These are phyloP conservation scores for Dendrobium officinale DNA, from an alignment of 106 monocot species.

Conservation along the genomic window DNA sequence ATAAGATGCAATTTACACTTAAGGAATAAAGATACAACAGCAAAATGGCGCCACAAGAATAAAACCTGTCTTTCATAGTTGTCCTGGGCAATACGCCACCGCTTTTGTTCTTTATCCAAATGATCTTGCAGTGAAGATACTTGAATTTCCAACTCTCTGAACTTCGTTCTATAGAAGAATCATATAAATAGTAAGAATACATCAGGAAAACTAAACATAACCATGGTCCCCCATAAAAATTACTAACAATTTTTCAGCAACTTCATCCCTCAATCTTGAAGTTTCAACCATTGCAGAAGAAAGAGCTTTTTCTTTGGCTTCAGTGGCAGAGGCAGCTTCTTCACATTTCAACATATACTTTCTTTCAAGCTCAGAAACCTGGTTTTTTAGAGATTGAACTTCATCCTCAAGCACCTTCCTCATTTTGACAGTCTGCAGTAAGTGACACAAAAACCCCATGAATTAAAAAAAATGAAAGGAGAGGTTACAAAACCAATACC, in stretches of 20 bases:
- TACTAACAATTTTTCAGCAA: conserved; percentile 49
- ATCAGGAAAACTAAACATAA: not conserved
- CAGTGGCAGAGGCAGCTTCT: conserved; percentile 54
- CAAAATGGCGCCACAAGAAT: too few relatives aligned
- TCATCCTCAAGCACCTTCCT: conserved; percentile 64
- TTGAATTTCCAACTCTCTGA: conserved; percentile 41
- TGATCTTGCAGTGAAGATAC: conserved; percentile 47
- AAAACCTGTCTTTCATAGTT: conserved; percentile 98
- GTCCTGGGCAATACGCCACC: conserved; percentile 81
- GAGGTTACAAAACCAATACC: not conserved
- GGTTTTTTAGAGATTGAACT: conserved; percentile 40
- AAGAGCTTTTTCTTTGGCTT: conserved; percentile 64
- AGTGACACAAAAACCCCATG: not conserved
- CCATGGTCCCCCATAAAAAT: not conserved
- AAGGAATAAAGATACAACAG: not conserved
- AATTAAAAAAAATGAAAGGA: not conserved
- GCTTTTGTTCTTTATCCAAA: conserved; percentile 65
- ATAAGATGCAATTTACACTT: not conserved
- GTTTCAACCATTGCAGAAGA: conserved; percentile 36
- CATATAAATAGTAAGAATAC: not conserved
- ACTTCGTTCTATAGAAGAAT: conserved; percentile 29
- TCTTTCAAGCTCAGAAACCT: conserved; percentile 55
- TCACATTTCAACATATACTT: conserved; percentile 46
- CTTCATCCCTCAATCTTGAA: conserved; percentile 46
- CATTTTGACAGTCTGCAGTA: conserved; percentile 45